Percentiles rank a stretch among this genome's conserved stretches.
These are phyloP conservation scores for Eragrostis curvula DNA, from an alignment of 176 grass and related monocot genomes.

Conservation along the genomic window DNA sequence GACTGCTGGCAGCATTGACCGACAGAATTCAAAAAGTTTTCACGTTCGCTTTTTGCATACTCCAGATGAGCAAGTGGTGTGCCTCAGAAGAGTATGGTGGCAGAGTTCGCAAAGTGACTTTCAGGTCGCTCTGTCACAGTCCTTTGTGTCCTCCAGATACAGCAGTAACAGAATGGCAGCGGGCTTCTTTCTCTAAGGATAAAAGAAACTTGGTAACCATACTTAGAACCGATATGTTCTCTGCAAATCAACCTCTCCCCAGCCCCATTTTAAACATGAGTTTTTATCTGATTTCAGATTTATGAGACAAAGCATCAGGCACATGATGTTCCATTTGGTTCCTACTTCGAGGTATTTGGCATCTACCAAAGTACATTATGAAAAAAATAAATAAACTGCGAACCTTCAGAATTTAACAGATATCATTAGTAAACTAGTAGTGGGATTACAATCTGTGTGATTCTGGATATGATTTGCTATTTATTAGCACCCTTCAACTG, in stretches of 20 bases:
- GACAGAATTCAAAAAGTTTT: conserved; percentile 37
- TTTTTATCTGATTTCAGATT: conserved; percentile 60
- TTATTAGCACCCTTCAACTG: conserved; percentile 4
- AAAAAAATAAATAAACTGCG: conserved; percentile 14
- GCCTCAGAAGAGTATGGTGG: conserved; percentile 70
- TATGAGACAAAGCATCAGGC: conserved; percentile 93
- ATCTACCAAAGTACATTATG: not conserved
- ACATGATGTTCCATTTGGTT: conserved; percentile 98
- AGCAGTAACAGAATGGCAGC: conserved; percentile 85
- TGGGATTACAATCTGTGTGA: not conserved
- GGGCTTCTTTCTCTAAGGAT: conserved; percentile 65
- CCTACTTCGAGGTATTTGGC: conserved; percentile 90
- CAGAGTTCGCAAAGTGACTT: conserved; percentile 77
- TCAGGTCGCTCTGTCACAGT: conserved; percentile 88
- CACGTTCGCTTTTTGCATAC: conserved; percentile 28
- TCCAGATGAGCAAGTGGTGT: conserved; percentile 75
- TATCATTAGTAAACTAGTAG: conserved; percentile 23
- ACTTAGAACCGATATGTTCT: conserved; percentile 41
- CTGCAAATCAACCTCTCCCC: conserved; percentile 11
- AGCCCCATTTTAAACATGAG: conserved; percentile 20
- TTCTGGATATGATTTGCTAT: conserved; percentile 33
- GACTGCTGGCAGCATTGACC: conserved; percentile 30
- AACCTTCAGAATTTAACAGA: conserved; percentile 25
- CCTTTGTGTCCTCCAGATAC: conserved; percentile 95
- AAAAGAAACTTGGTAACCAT: conserved; percentile 70